Percentiles rank a stretch among this genome's conserved stretches.
Evolutionary conservation across 2,329 filamentous ascomycete genomes (phyloP).

Genomic region (Colletotrichum sp.): DNA sequence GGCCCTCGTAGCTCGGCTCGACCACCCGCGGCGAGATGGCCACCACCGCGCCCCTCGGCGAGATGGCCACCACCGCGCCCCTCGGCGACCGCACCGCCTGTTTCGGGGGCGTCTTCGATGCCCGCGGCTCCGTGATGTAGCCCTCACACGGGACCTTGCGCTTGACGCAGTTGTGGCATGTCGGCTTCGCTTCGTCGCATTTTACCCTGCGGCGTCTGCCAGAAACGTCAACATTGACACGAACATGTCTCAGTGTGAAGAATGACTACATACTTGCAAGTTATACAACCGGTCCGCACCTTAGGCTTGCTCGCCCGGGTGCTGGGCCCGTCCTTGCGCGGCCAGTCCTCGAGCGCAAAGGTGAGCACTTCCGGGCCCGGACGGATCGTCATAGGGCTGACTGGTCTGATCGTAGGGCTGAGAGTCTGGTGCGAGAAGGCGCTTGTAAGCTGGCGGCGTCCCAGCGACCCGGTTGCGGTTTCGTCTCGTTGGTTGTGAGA

Average conservation of each 20-base stretch:
- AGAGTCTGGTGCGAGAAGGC: rapidly evolving
- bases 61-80: background rate
- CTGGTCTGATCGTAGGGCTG: background rate
- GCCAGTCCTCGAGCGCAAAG: conserved; percentile 14
- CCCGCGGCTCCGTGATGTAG: background rate
- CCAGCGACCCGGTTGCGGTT: background rate
- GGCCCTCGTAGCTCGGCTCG: conserved; percentile 9
- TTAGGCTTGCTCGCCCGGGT: conserved; percentile 22
- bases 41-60: background rate
- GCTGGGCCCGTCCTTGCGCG: background rate
- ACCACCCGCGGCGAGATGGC: background rate
- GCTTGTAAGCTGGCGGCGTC: background rate
- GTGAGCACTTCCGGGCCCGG: conserved; percentile 1
- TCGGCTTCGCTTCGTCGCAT: conserved; percentile 12
- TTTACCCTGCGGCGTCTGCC: conserved; percentile 10
- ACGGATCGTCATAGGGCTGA: background rate
- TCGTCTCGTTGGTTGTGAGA: background rate
- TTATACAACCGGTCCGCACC: conserved; percentile 22
- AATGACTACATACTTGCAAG: conserved; percentile 11
- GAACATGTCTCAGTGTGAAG: background rate
- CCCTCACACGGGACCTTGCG: conserved; percentile 3
- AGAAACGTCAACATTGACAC: background rate
- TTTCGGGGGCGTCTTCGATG: background rate
- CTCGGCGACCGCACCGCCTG: background rate
- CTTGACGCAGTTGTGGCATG: conserved; percentile 12